Conservation (phyloP, 306 rosid genomes). For the Sophora flavescens region DNA sequence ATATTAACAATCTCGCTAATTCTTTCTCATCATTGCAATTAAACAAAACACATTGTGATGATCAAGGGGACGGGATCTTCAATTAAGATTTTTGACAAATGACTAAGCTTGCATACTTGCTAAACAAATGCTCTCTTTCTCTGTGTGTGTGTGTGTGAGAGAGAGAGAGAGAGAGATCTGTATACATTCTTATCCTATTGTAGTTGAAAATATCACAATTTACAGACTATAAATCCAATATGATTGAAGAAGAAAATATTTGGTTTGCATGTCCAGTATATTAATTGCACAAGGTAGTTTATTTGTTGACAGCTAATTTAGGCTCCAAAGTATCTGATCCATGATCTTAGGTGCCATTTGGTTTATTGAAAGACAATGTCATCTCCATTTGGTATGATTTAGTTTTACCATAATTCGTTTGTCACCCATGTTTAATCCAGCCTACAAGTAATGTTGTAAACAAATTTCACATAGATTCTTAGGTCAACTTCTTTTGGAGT, state of each 20-base stretch:
- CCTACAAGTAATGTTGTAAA: background rate
- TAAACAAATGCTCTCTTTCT: conserved; percentile 22
- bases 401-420: conserved; percentile 17
- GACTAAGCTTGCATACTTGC: background rate
- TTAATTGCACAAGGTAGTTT: background rate
- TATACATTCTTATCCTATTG: conserved; percentile 10
- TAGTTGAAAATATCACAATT: background rate
- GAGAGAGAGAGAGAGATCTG: background rate
- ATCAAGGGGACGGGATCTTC: background rate
- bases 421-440: background rate
- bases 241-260: conserved; percentile 18
- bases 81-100: background rate
- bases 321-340: conserved; percentile 17
- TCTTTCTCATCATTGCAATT: background rate
- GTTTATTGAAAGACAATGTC: background rate
- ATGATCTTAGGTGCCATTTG: conserved; percentile 1
- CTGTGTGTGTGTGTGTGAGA: background rate
- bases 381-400: background rate
- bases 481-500: background rate
- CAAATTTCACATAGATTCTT: background rate
- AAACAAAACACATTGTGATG: background rate
- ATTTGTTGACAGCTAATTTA: background rate
- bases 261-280: background rate
- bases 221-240: background rate
- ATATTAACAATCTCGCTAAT: conserved; percentile 4